These are phyloP conservation scores for Blastobotrys proliferans DNA, from an alignment of 1,139 yeast genomes.

Conservation along the genomic window DNA sequence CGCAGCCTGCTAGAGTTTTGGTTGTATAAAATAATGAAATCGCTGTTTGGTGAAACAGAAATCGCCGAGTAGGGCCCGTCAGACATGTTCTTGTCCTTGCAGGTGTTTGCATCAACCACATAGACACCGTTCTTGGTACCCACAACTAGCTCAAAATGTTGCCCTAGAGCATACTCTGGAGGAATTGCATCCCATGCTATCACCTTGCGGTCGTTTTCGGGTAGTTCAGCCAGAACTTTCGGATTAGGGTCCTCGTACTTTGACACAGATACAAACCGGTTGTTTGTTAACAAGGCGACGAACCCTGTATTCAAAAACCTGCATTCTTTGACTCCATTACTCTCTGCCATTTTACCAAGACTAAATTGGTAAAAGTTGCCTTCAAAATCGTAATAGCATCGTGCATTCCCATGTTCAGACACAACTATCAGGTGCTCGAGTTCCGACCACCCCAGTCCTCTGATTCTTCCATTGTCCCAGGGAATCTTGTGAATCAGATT, in stretches of 20 bases:
- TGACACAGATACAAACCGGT: constrained; percentile 36
- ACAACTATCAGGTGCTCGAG: constrained; percentile 62
- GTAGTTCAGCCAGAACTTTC: constrained; percentile 22
- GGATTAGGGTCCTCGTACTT: constrained; percentile 33
- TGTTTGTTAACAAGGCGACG: constrained; percentile 35
- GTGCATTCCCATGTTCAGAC: constrained; percentile 53
- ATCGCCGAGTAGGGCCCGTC: constrained; percentile 59
- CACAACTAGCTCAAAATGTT: constrained; percentile 34
- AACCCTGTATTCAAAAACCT: constrained; percentile 38
- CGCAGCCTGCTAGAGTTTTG: constrained; percentile 42
- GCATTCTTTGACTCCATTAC: constrained; percentile 38
- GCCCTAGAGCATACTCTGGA: constrained; percentile 30
- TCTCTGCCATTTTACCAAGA: constrained; percentile 38
- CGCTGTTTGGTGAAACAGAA: constrained; percentile 56
- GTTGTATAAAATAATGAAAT: constrained; percentile 56
- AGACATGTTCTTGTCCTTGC: constrained; percentile 1
- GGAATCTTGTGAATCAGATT: constrained; percentile 44
- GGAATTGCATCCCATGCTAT: constrained; percentile 36
- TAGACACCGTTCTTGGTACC: constrained; percentile 21
- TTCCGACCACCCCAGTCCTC: constrained; percentile 53
- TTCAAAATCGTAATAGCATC: constrained; percentile 66
- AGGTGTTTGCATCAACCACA: constrained; percentile 6
- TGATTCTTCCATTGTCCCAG: constrained; percentile 51
- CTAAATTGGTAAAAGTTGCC: constrained; percentile 58
- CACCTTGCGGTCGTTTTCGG: constrained; percentile 13